Conservation (phyloP, 768 basidiomycete species). For the Termitomyces heimii region DNA sequence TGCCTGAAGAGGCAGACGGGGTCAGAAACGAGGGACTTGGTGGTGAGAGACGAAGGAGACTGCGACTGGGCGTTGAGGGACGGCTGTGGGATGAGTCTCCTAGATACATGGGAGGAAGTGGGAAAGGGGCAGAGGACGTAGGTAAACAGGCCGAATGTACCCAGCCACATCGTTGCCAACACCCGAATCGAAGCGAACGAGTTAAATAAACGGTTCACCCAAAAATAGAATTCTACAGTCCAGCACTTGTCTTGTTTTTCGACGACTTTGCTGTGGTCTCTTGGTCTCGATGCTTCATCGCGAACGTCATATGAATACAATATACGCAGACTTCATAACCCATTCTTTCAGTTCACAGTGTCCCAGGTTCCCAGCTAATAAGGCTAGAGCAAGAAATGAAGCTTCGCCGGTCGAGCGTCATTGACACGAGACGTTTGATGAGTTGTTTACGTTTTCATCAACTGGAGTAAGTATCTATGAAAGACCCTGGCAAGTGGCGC, state of each 20-base stretch:
- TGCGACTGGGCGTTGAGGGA: constrained; percentile 25
- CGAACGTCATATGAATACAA: background rate
- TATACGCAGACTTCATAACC: background rate
- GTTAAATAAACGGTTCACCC: constrained; percentile 2
- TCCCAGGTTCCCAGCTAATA: background rate
- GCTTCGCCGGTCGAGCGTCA: background rate
- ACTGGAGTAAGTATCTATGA: background rate
- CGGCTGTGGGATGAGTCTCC: constrained; percentile 23
- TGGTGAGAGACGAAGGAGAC: constrained; percentile 17
- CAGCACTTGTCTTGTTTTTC: background rate
- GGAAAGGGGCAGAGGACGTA: constrained; percentile 10
- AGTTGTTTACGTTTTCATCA: background rate
- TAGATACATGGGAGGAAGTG: constrained; percentile 17
- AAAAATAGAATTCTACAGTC: constrained; percentile 8
- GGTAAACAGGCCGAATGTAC: constrained; percentile 10
- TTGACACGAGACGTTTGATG: background rate
- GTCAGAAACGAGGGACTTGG: constrained; percentile 4
- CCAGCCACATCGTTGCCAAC: constrained; percentile 7
- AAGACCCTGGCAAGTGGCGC: background rate
- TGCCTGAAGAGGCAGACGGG: constrained; percentile 24
- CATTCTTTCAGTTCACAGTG: background rate
- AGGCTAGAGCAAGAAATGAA: background rate
- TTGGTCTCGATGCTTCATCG: background rate
- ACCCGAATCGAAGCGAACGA: constrained; percentile 11
- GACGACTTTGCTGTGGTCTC: background rate